These are phyloP conservation scores for Teratosphaeria pseudoeucalypti DNA, from an alignment of 2,329 filamentous ascomycete genomes.

Conservation along the genomic window DNA sequence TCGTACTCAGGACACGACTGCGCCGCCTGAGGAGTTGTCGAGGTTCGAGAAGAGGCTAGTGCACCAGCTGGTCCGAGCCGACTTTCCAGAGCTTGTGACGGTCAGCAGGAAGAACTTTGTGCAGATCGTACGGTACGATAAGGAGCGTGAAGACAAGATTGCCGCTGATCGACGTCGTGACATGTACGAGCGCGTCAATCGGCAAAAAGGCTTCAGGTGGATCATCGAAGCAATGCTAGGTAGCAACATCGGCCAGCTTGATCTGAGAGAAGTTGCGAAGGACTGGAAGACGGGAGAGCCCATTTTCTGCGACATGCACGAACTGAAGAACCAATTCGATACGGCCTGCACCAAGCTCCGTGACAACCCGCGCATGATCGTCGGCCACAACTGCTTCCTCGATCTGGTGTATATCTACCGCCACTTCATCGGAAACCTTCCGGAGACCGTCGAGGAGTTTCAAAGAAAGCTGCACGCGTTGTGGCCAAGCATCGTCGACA, in stretches of 20 bases:
- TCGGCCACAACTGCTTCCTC: slow-evolving; percentile 56
- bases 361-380: slow-evolving; percentile 39
- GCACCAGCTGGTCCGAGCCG: slow-evolving; percentile 54
- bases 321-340: slow-evolving; percentile 29
- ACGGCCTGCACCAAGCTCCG: slow-evolving; percentile 34
- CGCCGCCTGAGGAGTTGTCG: slow-evolving; percentile 31
- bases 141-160: slow-evolving; percentile 34
- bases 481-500: slow-evolving; percentile 51
- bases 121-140: slow-evolving; percentile 32
- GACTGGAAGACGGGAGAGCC: slow-evolving; percentile 25
- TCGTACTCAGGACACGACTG: slow-evolving; percentile 10
- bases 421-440: slow-evolving; percentile 51
- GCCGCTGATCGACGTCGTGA: slow-evolving; percentile 27
- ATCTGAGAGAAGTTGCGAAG: slow-evolving; percentile 28
- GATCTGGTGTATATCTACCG: slow-evolving; percentile 55
- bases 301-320: slow-evolving; percentile 26
- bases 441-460: slow-evolving; percentile 45
- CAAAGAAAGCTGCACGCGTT: slow-evolving; percentile 38
- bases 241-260: slow-evolving; percentile 26
- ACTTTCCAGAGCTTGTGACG: slow-evolving; percentile 43
- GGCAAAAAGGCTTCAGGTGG: slow-evolving; percentile 41
- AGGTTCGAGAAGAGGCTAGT: slow-evolving; percentile 55
- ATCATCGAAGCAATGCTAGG: slow-evolving; percentile 38
- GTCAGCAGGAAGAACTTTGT: slow-evolving; percentile 34
- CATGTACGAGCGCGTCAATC: slow-evolving; percentile 30